Percentiles rank a stretch among this genome's conserved stretches.
Conservation (phyloP, 2,329 filamentous ascomycete genomes). For the Paecilomyces niveus region DNA sequence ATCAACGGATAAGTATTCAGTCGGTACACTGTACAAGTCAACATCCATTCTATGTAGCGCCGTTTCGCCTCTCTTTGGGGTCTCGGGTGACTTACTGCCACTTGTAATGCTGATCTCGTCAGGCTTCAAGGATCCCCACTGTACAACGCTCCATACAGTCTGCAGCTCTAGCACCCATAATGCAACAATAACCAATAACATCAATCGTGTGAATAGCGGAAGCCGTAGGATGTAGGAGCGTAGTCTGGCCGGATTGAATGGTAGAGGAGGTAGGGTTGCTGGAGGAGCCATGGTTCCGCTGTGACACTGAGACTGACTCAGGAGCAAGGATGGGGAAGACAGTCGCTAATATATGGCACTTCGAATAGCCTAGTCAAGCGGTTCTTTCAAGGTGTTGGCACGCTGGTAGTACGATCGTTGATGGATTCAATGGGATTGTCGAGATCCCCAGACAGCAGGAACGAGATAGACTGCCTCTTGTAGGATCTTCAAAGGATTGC, state of each 20-base stretch:
- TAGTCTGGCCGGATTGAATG: constrained; percentile 65
- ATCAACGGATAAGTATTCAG: constrained; percentile 88
- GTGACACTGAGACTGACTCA: background rate
- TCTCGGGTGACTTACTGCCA: constrained; percentile 54
- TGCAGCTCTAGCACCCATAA: constrained; percentile 66
- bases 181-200: constrained; percentile 58
- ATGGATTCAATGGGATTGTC: background rate
- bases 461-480: background rate
- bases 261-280: constrained; percentile 44
- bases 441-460: background rate
- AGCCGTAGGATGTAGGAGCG: constrained; percentile 76
- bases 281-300: constrained; percentile 35
- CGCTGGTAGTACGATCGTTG: background rate
- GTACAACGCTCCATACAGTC: constrained; percentile 61
- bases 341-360: background rate
- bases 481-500: background rate
- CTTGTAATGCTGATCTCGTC: constrained; percentile 59
- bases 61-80: background rate
- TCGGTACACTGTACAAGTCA: constrained; percentile 63
- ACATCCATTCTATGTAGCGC: background rate
- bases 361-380: background rate
- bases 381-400: background rate
- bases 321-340: background rate
- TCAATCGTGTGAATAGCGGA: constrained; percentile 75
- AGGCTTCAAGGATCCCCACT: constrained; percentile 76